phyloP scores from a whole-genome alignment of 2,329 filamentous ascomycete genomes.

The Nemania bipapillata region DNA sequence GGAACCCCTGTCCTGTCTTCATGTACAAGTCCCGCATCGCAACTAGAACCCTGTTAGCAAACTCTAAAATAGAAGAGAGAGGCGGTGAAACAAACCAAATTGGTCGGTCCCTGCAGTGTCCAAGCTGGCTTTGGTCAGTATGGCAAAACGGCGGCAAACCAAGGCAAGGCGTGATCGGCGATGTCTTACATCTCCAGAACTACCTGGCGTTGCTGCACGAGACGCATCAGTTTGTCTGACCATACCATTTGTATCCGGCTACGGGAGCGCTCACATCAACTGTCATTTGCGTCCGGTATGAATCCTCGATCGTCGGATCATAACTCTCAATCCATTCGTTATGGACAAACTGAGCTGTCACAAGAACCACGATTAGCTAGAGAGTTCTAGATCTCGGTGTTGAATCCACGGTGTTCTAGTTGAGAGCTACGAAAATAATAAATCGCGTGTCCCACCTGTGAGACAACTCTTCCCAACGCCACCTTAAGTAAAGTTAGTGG shows the following conservation, averaged over 20 bases:
- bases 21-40: slow-evolving; percentile 85
- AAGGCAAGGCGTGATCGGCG: slow-evolving; percentile 25
- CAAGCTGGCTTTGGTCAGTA: slow-evolving; percentile 64
- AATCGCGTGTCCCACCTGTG: slow-evolving; percentile 69
- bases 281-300: slow-evolving; percentile 77
- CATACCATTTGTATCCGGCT: slow-evolving; percentile 36
- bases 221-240: slow-evolving; percentile 51
- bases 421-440: slow-evolving; percentile 25
- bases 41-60: slow-evolving; percentile 55
- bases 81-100: slow-evolving; percentile 74
- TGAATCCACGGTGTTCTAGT: slow-evolving; percentile 2
- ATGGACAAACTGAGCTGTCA: slow-evolving; percentile 86
- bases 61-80: slow-evolving; percentile 20
- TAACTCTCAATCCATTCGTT: slow-evolving; percentile 94
- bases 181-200: slow-evolving; percentile 83
- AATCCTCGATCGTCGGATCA: slow-evolving; percentile 82
- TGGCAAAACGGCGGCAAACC: slow-evolving; percentile 42
- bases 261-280: slow-evolving; percentile 76
- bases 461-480: slow-evolving; percentile 93
- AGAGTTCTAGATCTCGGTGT: slow-evolving; percentile 12
- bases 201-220: slow-evolving; percentile 79
- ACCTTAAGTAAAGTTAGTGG: slow-evolving; percentile 61
- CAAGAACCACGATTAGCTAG: slow-evolving; percentile 40
- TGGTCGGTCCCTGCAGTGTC: slow-evolving; percentile 93
- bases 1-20: slow-evolving; percentile 91